These are phyloP conservation scores for Chrysoporthe cubensis DNA, from an alignment of 2,329 filamentous ascomycete species.

Conservation along the genomic window DNA sequence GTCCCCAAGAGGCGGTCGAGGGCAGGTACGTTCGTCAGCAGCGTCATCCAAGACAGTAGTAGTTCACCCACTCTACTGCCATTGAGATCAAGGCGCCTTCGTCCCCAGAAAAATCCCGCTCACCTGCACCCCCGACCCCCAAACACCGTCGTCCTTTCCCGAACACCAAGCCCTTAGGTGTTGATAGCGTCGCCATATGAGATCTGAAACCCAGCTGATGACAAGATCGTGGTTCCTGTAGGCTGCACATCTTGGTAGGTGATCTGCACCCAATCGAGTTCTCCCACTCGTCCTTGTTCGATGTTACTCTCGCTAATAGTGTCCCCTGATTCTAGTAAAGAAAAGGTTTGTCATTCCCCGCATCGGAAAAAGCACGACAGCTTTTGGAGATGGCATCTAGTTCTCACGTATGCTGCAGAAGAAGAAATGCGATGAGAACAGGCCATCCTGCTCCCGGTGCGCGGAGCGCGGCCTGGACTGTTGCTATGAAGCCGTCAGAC, in stretches of 20 bases:
- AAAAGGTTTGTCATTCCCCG: slow-evolving; percentile 50
- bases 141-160: too few species aligned
- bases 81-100: slow-evolving; percentile 12
- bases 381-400: not conserved
- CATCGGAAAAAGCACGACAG: not conserved
- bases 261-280: slow-evolving; percentile 17
- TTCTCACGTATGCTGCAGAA: slow-evolving; percentile 44
- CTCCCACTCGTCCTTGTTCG: slow-evolving; percentile 14
- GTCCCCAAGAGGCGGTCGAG: slow-evolving; percentile 63
- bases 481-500: slow-evolving; percentile 53
- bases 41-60: not conserved
- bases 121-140: slow-evolving; percentile 5
- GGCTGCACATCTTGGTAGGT: slow-evolving; percentile 59
- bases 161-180: too few species aligned
- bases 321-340: slow-evolving; percentile 46
- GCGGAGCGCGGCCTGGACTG: slow-evolving; percentile 53
- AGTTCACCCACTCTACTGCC: not conserved
- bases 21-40: slow-evolving; percentile 51
- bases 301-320: slow-evolving; percentile 27
- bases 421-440: slow-evolving; percentile 61
- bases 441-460: slow-evolving; percentile 56
- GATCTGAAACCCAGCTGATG: slow-evolving; percentile 31
- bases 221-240: slow-evolving; percentile 35
- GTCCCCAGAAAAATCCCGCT: too few species aligned
- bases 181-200: not conserved